Conservation (phyloP, 2,329 filamentous ascomycete genomes). For the Ophiostoma montium region DNA sequence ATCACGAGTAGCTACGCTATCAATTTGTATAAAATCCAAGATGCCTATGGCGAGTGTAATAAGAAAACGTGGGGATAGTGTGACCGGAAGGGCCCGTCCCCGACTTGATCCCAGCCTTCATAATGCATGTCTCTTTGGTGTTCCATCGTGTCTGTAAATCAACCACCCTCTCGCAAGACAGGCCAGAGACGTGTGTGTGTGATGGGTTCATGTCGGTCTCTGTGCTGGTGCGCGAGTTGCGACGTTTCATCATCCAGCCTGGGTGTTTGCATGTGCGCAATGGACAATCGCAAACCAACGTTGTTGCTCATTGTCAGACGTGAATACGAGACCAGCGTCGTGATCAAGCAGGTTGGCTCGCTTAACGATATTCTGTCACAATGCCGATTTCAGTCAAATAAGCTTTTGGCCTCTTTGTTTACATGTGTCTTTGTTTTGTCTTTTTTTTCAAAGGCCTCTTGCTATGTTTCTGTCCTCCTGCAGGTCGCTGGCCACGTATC, state of each 20-base stretch:
- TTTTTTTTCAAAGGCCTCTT: background rate
- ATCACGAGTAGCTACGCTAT: background rate
- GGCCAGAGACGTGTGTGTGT: no score
- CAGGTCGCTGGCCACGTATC: slow-evolving; percentile 2
- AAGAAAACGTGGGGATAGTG: background rate
- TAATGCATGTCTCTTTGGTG: background rate
- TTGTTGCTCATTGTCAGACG: no score
- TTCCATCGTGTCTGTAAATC: background rate
- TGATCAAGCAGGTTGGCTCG: no score
- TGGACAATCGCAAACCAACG: no score
- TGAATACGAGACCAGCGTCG: no score
- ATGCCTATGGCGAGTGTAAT: no score
- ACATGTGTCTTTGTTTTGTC: no score
- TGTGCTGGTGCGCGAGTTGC: background rate
- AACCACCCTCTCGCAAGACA: no score
- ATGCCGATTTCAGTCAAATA: background rate
- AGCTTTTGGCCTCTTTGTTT: no score
- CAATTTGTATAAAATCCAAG: background rate
- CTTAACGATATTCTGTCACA: background rate
- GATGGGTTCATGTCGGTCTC: background rate
- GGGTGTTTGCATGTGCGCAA: no score
- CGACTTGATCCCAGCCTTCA: background rate
- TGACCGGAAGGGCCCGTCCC: slow-evolving; percentile 2
- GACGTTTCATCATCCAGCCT: no score
- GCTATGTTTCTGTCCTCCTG: background rate